Evolutionary conservation across 2,329 filamentous ascomycete species (phyloP).

Genomic region (Pseudophaeomoniella oleicola): DNA sequence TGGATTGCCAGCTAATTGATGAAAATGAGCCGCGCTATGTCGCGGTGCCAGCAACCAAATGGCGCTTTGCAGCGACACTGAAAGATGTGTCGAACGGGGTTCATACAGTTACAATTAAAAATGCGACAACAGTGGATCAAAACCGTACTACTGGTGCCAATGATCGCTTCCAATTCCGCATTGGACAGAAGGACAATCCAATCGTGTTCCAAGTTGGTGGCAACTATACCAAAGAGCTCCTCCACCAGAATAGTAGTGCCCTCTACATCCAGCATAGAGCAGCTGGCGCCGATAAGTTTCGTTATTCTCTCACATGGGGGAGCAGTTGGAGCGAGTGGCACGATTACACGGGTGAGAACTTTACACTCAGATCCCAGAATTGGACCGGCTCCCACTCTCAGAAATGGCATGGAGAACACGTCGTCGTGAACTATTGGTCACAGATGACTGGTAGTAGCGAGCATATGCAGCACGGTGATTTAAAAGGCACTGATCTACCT

Average conservation of each 20-base stretch:
- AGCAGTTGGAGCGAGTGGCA: constrained; percentile 36
- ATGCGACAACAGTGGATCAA: constrained; percentile 23
- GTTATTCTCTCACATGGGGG: constrained; percentile 38
- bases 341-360: constrained; percentile 28
- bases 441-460: constrained; percentile 33
- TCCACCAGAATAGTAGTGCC: constrained; percentile 19
- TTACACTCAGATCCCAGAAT: constrained; percentile 21
- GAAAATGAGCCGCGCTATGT: constrained; percentile 17
- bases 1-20: constrained; percentile 24
- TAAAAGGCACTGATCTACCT: constrained; percentile 17
- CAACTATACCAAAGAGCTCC: constrained; percentile 38
- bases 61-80: constrained; percentile 29
- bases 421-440: constrained; percentile 41
- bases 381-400: constrained; percentile 36
- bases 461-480: constrained; percentile 37
- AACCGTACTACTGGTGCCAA: constrained; percentile 25
- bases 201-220: constrained; percentile 37
- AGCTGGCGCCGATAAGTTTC: constrained; percentile 37
- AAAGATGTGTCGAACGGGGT: constrained; percentile 37
- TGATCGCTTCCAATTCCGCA: constrained; percentile 36
- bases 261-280: constrained; percentile 34
- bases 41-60: constrained; percentile 31
- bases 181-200: constrained; percentile 38
- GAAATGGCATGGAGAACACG: constrained; percentile 37
- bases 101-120: constrained; percentile 35